These are phyloP conservation scores for Phaeomoniella chlamydospora DNA, from an alignment of 2,329 filamentous ascomycete genomes.

Conservation along the genomic window DNA sequence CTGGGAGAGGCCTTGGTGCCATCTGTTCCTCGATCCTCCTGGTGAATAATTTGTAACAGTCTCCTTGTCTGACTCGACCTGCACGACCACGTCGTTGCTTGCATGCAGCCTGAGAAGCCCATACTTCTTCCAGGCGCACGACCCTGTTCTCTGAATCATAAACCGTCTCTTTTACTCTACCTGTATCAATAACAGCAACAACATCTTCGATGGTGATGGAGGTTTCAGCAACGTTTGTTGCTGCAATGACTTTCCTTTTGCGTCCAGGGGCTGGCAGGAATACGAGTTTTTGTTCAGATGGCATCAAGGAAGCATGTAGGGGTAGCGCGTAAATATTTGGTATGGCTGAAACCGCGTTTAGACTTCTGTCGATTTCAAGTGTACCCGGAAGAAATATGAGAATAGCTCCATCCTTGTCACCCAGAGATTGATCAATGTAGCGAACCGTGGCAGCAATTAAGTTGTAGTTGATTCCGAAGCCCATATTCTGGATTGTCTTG, in stretches of 20 bases:
- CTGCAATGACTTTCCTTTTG: slow-evolving; percentile 81
- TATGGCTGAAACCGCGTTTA: slow-evolving; percentile 52
- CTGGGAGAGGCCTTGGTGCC: slow-evolving; percentile 77
- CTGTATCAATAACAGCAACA: slow-evolving; percentile 88
- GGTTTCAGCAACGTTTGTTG: slow-evolving; percentile 94
- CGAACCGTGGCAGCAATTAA: slow-evolving; percentile 68
- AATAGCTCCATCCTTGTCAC: slow-evolving; percentile 65
- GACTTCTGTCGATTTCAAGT: slow-evolving; percentile 74
- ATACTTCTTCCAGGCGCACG: slow-evolving; percentile 85
- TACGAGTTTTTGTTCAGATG: slow-evolving; percentile 73
- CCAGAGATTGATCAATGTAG: slow-evolving; percentile 66
- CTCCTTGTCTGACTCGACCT: slow-evolving; percentile 78
- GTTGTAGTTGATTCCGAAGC: slow-evolving; percentile 82
- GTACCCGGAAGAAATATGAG: slow-evolving; percentile 92
- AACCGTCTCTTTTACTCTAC: slow-evolving; percentile 90
- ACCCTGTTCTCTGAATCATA: slow-evolving; percentile 88
- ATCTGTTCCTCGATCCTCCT: slow-evolving; percentile 70
- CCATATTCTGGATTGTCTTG: slow-evolving; percentile 56
- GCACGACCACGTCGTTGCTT: slow-evolving; percentile 90
- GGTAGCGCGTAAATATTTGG: slow-evolving; percentile 64
- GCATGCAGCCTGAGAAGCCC: slow-evolving; percentile 85
- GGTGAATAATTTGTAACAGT: slow-evolving; percentile 93
- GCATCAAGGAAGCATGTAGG: slow-evolving; percentile 81
- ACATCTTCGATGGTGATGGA: slow-evolving; percentile 98
- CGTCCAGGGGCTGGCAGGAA: slow-evolving; percentile 63